Evolutionary conservation across 1,139 yeast genomes (phyloP), one percentile per base, ranked within the genome.

Genomic region (Yamadazyma kanchanaburiensis): DNA sequence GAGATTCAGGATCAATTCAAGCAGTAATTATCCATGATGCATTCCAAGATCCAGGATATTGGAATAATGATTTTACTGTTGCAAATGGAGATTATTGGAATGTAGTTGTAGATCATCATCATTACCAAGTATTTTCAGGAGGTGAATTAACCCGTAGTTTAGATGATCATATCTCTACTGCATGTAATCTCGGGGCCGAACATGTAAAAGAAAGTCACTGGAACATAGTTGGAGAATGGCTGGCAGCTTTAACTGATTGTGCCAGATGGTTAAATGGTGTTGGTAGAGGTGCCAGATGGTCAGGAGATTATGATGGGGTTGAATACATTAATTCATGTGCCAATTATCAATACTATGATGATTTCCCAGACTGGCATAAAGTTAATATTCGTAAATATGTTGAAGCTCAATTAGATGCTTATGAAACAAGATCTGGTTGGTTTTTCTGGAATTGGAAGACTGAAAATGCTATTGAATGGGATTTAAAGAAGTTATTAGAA

Each of bases 171-270:
- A 50, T 89, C 30, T 40, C 56, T 8, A 59, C 62, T 30, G 89
- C 86, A 6, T 84, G 95, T 55, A 43, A 51, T 14, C 74, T 75
- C 69, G 94, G 91, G 30, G 36, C 53, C 21, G 60, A 58, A 27
- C 62, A 77, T 25, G 42, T 49, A 25, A 40, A 55, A 23, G 95
- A 86, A 53, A 52, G 59, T 47, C 81, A 81, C 57, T 83, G 94
- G 86, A 74, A 76, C 34, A 74, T 89, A 19, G 70, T 77, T 34
- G 97, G 97, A 38, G 98, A 91, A 65, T 91, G 91, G 83, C 73
- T 94, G 18, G 96, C 94, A 12, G 96, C 97, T 2, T 67, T 89
- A 44, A 87, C 96, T 9, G 97, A 91, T 60, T 91, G 98, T 66
- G 79, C 94, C 14, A 70, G 70, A 38, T 85, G 95, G 95, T 65